Conservation (phyloP, 257 asterid genomes). For the Solanum virginianum region DNA sequence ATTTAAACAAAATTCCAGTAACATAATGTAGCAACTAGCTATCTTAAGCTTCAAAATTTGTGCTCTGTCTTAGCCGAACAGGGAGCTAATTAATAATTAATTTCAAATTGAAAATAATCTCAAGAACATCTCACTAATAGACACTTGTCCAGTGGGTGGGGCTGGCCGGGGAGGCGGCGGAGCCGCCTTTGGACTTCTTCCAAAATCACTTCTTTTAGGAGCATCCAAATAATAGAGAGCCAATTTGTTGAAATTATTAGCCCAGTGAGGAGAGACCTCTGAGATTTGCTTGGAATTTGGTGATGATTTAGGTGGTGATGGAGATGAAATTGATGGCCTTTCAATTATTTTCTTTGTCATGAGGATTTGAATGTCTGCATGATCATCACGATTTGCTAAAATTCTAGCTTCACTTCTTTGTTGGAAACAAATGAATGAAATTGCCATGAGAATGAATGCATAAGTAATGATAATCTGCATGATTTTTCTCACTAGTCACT, state of each 20-base stretch:
- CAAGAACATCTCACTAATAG: too few relatives aligned
- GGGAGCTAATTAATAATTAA: neutral
- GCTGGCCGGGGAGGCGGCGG: neutral
- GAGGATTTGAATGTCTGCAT: neutral
- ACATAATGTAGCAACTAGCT: neutral
- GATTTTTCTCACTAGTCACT: neutral
- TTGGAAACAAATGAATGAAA: neutral
- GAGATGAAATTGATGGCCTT: neutral
- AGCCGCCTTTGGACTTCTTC: neutral
- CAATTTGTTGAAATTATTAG: neutral
- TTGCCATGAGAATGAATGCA: neutral
- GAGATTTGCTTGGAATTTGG: neutral
- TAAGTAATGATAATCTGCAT: neutral
- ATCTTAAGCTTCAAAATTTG: neutral
- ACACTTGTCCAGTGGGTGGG: neutral
- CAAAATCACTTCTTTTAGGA: neutral
- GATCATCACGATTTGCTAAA: neutral
- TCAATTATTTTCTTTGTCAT: neutral
- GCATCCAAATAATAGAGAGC: neutral
- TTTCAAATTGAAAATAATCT: too few relatives aligned
- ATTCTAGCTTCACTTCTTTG: neutral
- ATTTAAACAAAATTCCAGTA: neutral
- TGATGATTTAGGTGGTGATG: neutral
- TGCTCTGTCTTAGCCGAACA: neutral
- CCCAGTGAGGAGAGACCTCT: neutral